These are phyloP conservation scores for Leccinum longicurvipes DNA, from an alignment of 768 basidiomycete species.

Conservation along the genomic window DNA sequence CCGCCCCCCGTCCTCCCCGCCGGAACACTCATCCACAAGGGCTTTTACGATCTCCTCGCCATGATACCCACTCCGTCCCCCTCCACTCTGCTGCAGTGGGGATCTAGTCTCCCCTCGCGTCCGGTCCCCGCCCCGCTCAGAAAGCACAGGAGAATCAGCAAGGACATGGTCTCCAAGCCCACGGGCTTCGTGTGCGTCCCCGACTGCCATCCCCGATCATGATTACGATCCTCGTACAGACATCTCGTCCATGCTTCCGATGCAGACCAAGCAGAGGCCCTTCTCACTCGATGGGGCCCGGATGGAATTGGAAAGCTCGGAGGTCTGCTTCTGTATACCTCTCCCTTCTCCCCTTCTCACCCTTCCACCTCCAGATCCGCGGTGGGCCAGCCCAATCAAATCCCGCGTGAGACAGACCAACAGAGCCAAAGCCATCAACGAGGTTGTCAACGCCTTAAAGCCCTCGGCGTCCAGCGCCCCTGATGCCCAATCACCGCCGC, in stretches of 20 bases:
- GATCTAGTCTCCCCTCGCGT: slow-evolving; percentile 35
- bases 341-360: slow-evolving; percentile 21
- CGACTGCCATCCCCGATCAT: slow-evolving; percentile 9
- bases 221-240: slow-evolving; percentile 39
- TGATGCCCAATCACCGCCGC: slow-evolving; percentile 46
- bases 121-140: slow-evolving; percentile 34
- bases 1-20: slow-evolving; percentile 51
- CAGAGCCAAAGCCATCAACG: slow-evolving; percentile 71
- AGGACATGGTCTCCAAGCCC: slow-evolving; percentile 86
- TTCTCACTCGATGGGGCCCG: slow-evolving; percentile 84
- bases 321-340: slow-evolving; percentile 46
- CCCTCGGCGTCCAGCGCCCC: slow-evolving; percentile 45
- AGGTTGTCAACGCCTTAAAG: slow-evolving; percentile 70
- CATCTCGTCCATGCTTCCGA: slow-evolving; percentile 91
- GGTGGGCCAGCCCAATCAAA: slow-evolving; percentile 88
- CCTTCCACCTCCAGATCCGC: slow-evolving; percentile 58
- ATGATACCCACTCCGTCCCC: slow-evolving; percentile 71
- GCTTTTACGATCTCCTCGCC: slow-evolving; percentile 84
- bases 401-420: slow-evolving; percentile 62
- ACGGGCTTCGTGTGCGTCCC: slow-evolving; percentile 76
- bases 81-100: slow-evolving; percentile 58
- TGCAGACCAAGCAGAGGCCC: slow-evolving; percentile 82
- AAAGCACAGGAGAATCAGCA: slow-evolving; percentile 69
- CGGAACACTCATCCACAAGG: slow-evolving; percentile 79
- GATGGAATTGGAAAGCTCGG: slow-evolving; percentile 87